Evolutionary conservation across 2,329 filamentous ascomycete genomes (phyloP), one percentile per base, ranked within the genome.

Genomic region (Colletotrichum noveboracense): DNA sequence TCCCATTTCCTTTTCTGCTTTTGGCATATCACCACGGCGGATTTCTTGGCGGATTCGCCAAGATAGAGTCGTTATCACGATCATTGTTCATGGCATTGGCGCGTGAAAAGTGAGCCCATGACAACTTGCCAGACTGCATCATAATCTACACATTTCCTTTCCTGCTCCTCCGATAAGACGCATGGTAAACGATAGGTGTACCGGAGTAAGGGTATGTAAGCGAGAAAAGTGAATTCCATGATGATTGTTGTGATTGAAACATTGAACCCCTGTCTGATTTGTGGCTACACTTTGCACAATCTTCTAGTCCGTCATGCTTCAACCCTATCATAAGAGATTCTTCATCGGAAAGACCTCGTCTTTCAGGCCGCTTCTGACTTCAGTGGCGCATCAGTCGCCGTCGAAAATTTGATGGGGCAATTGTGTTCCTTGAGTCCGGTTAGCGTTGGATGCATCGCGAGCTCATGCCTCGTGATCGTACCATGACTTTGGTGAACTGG

Each of bases 271-370:
- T 12, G 5, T n/a, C 38, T n/a, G 3, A n/a, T 12, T 48, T 48
- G 18, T 6, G 2, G 18, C 36, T 38, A 9, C 18, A 9, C 2
- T 9, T 38, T 5, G 36, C 8, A 18, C 16, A 38, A 18, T 38
- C 16, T 6, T 48, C 18, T 5, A n/a, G 18, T 18, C 10, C n/a
- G 38, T 48, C 1, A 3, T 6, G 38, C 10, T 7, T 48, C 38
- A 48, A 6, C 18, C 38, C 38, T 8, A n/a, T 48, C 18, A 21
- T 52, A 5, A 21, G 0, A 48, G 10, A 3, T 13, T 48, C 1
- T 13, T 21, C 43, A 2, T 13, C 0, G 10, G 43, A 18, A 21
- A 21, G 10, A 52, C 6, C 1, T n/a, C 3, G 1, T 5, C 38
- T 13, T 52, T 52, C 0, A 52, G n/a, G n/a, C 0, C 1, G n/a